These are phyloP conservation scores for Moesziomyces parantarcticus DNA, from an alignment of 1,284 basidiomycete species.

Conservation along the genomic window DNA sequence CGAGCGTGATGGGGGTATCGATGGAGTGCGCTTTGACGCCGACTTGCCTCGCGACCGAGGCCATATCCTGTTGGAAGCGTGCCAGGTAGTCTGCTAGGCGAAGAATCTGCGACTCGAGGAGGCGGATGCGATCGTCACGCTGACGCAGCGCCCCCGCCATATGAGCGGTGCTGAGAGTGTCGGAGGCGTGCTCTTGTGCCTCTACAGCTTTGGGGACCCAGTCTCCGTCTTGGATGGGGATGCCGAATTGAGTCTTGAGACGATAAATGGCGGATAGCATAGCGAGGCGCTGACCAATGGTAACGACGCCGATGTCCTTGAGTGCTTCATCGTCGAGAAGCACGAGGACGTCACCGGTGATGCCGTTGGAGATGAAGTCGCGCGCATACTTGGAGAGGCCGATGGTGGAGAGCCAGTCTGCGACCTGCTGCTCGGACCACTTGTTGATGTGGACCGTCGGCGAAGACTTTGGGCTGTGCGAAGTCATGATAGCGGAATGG, in stretches of 20 bases:
- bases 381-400: slow-evolving; percentile 47
- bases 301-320: slow-evolving; percentile 60
- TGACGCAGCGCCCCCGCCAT: slow-evolving; percentile 40
- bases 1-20: slow-evolving; percentile 42
- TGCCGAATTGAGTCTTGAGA: slow-evolving; percentile 57
- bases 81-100: slow-evolving; percentile 55
- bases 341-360: slow-evolving; percentile 64
- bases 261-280: slow-evolving; percentile 60
- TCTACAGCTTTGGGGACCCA: slow-evolving; percentile 55
- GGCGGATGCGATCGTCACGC: slow-evolving; percentile 62
- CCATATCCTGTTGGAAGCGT: slow-evolving; percentile 59
- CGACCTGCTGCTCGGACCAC: slow-evolving; percentile 56
- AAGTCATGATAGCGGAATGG: slow-evolving; percentile 15
- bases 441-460: slow-evolving; percentile 52
- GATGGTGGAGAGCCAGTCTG: slow-evolving; percentile 54
- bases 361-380: slow-evolving; percentile 56
- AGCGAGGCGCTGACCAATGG: slow-evolving; percentile 62
- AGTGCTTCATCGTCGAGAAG: slow-evolving; percentile 64
- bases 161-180: slow-evolving; percentile 20
- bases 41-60: slow-evolving; percentile 41
- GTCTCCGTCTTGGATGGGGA: slow-evolving; percentile 63
- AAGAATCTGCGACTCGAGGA: slow-evolving; percentile 61
- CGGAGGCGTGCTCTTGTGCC: slow-evolving; percentile 29
- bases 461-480: slow-evolving; percentile 39
- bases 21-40: slow-evolving; percentile 50